These are phyloP conservation scores for Colletotrichum sansevieriae DNA, from an alignment of 2,329 filamentous ascomycete species.

Conservation along the genomic window DNA sequence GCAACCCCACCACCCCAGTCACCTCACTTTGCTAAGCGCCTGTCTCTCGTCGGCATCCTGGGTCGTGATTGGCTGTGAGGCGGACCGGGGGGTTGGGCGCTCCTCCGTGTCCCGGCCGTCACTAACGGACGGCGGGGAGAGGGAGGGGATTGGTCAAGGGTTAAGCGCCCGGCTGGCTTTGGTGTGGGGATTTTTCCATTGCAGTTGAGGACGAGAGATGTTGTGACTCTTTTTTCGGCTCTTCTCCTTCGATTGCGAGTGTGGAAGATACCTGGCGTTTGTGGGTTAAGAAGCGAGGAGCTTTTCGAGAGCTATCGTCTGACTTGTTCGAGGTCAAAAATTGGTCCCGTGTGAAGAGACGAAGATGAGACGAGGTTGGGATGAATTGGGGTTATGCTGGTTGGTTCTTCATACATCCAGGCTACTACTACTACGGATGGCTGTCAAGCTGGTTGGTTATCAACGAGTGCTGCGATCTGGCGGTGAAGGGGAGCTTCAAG, in stretches of 20 bases:
- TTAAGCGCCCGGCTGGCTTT: slow-evolving; percentile 39
- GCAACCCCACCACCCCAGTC: slow-evolving; percentile 11
- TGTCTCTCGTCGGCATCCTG: slow-evolving; percentile 21
- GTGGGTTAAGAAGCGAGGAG: no score
- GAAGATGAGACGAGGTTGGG: slow-evolving; percentile 12
- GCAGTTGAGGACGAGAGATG: no score
- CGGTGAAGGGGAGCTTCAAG: slow-evolving; percentile 28
- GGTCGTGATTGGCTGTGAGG: slow-evolving; percentile 30
- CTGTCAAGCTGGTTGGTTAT: slow-evolving; percentile 15
- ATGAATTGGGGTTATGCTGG: slow-evolving; percentile 20
- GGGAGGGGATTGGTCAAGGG: slow-evolving; percentile 29
- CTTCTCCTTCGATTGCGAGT: no score
- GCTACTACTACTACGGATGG: no score
- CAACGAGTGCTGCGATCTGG: slow-evolving; percentile 14
- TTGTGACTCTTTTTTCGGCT: no score
- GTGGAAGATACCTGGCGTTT: no score
- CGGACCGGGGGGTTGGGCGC: background rate
- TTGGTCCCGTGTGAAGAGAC: background rate
- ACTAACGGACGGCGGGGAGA: slow-evolving; percentile 25
- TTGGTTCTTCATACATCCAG: background rate
- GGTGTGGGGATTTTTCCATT: slow-evolving; percentile 28
- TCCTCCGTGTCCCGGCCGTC: slow-evolving; percentile 23
- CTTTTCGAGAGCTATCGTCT: background rate
- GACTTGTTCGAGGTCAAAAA: no score
- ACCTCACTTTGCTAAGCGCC: slow-evolving; percentile 40